Percentiles rank a stretch among this genome's conserved stretches.
Evolutionary conservation across 2,329 filamentous ascomycete genomes (phyloP).

Genomic region (Rutstroemia sp.): DNA sequence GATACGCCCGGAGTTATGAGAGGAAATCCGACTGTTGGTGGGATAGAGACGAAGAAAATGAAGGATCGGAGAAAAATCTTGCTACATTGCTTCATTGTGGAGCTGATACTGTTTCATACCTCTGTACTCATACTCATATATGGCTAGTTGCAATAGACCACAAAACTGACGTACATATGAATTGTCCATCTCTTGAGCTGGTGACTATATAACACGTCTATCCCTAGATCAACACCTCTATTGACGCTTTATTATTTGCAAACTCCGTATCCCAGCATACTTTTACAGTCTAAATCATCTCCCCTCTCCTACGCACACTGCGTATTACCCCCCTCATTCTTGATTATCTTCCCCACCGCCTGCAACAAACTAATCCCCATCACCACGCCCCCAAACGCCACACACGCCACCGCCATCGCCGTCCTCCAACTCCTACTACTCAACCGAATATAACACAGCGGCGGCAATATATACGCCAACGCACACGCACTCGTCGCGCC

Average conservation of each 20-base stretch:
- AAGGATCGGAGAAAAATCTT: not conserved
- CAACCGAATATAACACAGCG: constrained; percentile 90
- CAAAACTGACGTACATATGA: too few relatives aligned
- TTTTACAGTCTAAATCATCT: not conserved
- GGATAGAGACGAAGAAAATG: not conserved
- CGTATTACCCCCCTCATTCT: constrained; percentile 24
- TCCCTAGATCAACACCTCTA: not conserved
- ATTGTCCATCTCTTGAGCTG: too few relatives aligned
- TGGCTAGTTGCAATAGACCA: too few relatives aligned
- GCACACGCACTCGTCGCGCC: constrained; percentile 92
- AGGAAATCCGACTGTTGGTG: not conserved
- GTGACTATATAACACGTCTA: too few relatives aligned
- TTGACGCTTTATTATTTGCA: not conserved
- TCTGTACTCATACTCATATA: too few relatives aligned
- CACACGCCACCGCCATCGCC: constrained; percentile 62
- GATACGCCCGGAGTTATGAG: not conserved
- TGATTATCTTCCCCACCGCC: constrained; percentile 58
- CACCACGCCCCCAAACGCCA: constrained; percentile 70
- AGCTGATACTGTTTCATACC: too few relatives aligned
- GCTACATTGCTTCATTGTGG: not conserved
- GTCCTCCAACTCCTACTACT: constrained; percentile 70
- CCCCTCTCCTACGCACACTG: constrained; percentile 15
- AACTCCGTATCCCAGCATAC: not conserved
- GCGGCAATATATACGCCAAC: constrained; percentile 90
- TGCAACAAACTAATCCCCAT: constrained; percentile 75